Conservation (phyloP, 164 flowering plant species). For the Houttuynia cordata region DNA sequence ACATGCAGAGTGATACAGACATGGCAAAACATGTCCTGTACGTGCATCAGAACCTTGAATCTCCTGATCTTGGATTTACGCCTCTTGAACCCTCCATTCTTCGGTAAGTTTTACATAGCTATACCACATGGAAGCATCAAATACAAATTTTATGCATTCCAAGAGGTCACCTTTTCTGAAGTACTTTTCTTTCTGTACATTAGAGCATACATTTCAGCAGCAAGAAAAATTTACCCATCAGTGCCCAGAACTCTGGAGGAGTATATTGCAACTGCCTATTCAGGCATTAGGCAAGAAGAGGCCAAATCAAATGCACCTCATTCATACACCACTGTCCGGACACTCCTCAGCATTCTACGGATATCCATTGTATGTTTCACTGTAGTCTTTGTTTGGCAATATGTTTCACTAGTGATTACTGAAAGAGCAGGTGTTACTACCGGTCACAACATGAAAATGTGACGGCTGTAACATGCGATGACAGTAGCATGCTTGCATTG, state of each 20-base stretch:
- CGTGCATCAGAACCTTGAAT: conserved; percentile 86
- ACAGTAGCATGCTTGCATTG: too few relatives aligned
- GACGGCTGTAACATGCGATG: too few relatives aligned
- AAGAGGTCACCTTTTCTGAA: not conserved
- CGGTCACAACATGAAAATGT: too few relatives aligned
- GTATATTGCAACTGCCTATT: conserved; percentile 87
- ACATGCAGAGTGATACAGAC: conserved; percentile 96
- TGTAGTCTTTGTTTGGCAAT: too few relatives aligned
- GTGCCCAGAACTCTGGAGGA: conserved; percentile 89
- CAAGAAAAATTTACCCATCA: conserved; percentile 66
- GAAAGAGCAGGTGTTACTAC: too few relatives aligned
- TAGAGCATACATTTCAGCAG: conserved; percentile 92
- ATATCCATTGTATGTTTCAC: conserved; percentile 72
- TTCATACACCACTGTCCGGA: conserved; percentile 90
- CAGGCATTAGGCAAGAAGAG: conserved; percentile 93
- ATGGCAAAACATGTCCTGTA: conserved; percentile 89
- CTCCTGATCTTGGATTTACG: conserved; percentile 93
- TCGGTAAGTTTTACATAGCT: conserved; percentile 34
- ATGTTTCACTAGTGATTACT: too few relatives aligned
- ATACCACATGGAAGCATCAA: not conserved
- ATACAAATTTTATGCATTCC: not conserved
- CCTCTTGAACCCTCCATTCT: conserved; percentile 91
- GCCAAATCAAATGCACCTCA: conserved; percentile 83
- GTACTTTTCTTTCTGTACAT: conserved; percentile 6
- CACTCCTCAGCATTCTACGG: conserved; percentile 94